Evolutionary conservation across 208 protist genomes (phyloP), one percentile per base, ranked within the genome.

Genomic region (Spongospora subterranea): DNA sequence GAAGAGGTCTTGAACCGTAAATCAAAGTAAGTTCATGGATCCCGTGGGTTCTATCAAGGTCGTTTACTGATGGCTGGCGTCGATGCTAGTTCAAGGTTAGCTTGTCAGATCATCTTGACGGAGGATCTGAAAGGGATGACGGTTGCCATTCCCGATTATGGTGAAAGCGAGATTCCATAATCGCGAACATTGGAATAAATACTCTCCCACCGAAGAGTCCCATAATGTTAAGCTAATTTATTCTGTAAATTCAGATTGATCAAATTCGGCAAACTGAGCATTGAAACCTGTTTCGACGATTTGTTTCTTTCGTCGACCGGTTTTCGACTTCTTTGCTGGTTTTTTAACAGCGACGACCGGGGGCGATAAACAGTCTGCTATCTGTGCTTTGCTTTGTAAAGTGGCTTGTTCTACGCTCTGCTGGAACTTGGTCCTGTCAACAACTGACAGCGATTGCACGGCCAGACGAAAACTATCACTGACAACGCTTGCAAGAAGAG

Each of bases 151-250:
- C 71, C 71, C n/a, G 71, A 82, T 20, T 82, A 82, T 43, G 71
- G 35, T 20, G 71, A 82, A 6, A 82, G 71, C 71, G 71, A 82
- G 6, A 82, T 82, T n/a, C 71, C 71, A 43, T 82, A 82, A 82
- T 60, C 6, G n/a, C 24, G 6, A 60, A 29, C 50, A 29, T 60
- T 60, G 13, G 6, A 60, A 60, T 29, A 60, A 6, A 24, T 24
- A 60, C 50, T 60, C 24, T 24, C 50, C 24, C 24, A 6, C 50
- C 24, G 6, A 6, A 60, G 24, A 6, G 50, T 60, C 24, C 24
- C n/a, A n/a, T n/a, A n/a, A n/a, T 60, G 50, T 60, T 29, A 60
- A 60, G 13, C 13, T 6, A 29, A 29, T 60, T 24, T 60, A 60
- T 60, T 6, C 24, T 60, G 13, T 60, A 60, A 60, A 29, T 60